Base-by-base conservation (phyloP, 1,139 yeast genomes). In the Candida tetrigidarum region DNA sequence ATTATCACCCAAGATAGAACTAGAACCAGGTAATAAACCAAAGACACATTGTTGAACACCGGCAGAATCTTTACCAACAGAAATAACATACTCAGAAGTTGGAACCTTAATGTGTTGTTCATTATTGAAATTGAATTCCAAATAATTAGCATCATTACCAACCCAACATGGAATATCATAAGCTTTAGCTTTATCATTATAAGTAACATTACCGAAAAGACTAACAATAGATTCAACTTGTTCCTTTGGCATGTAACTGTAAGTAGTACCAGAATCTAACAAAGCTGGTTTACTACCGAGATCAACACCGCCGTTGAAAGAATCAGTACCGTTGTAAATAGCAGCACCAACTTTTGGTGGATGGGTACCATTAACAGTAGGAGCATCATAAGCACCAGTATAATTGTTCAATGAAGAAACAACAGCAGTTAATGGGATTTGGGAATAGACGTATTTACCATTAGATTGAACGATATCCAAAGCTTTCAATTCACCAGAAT, bases 221-320 rank as follows among this genome's bases (percentile, higher is more conserved):
- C 44, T 33, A 6, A 58, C 55, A 29, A 66, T 43, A 10, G 49
- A 36, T 9, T 46, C 40, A 32, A 62, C 45, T 23, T 58, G 52
- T 4, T 53, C 54, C 20, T 52, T 45, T 5, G 65, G 63, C 27
- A 71, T 58, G 47, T 56, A 58, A 29, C 66, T 56, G 45, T 66
- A 62, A 12, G 77, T 71, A 23, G 76, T 68, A 32, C 78, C 78
- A 4, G 76, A 66, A 49, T 72, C 78, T 25, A 72, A 57, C 35
- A 68, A 53, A 23, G 66, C 69, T 29, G 64, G 54, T 4, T 37
- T 32, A 18, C 47, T 41, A 5, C 34, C 30, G 14, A 39, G 37
- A 35, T 38, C 51, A 27, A 44, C 37, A 23, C 45, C 46, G 18
- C 49, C 46, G 40, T 51, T 50, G 20, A 53, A 50, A n/a, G 51